Conservation (phyloP, 2,329 filamentous ascomycete species). For the Cladosporium sp. region DNA sequence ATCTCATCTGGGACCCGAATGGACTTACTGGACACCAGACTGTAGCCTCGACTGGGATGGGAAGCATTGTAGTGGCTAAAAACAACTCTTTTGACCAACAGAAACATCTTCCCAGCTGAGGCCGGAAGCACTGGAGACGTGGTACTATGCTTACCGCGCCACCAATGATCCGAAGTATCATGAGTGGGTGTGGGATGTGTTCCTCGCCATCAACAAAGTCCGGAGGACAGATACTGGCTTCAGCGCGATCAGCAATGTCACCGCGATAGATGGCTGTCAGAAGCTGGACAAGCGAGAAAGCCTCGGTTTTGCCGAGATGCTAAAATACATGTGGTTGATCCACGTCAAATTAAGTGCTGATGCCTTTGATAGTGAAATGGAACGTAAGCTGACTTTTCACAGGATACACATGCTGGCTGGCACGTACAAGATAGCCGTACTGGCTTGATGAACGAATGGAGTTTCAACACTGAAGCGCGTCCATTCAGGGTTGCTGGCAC, state of each 20-base stretch:
- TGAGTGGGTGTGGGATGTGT: constrained; percentile 33
- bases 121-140: constrained; percentile 38
- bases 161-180: constrained; percentile 36
- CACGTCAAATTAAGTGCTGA: constrained; percentile 29
- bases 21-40: constrained; percentile 32
- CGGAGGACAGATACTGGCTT: constrained; percentile 33
- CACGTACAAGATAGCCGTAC: constrained; percentile 28
- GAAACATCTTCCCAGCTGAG: constrained; percentile 27
- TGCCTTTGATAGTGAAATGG: neutral
- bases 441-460: constrained; percentile 32
- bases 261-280: constrained; percentile 26
- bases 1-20: constrained; percentile 35
- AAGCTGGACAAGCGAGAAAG: constrained; percentile 29
- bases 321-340: constrained; percentile 34
- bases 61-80: constrained; percentile 21
- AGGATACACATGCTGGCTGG: constrained; percentile 24
- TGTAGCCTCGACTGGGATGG: constrained; percentile 22
- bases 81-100: constrained; percentile 25
- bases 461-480: constrained; percentile 40
- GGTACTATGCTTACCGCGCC: constrained; percentile 37
- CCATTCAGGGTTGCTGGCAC: constrained; percentile 28
- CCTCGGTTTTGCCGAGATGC: constrained; percentile 32
- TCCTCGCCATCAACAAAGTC: constrained; percentile 28
- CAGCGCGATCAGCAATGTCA: constrained; percentile 32
- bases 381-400: neutral